Conservation (phyloP, 257 asterid species). For the Thymus quinquecostatus region DNA sequence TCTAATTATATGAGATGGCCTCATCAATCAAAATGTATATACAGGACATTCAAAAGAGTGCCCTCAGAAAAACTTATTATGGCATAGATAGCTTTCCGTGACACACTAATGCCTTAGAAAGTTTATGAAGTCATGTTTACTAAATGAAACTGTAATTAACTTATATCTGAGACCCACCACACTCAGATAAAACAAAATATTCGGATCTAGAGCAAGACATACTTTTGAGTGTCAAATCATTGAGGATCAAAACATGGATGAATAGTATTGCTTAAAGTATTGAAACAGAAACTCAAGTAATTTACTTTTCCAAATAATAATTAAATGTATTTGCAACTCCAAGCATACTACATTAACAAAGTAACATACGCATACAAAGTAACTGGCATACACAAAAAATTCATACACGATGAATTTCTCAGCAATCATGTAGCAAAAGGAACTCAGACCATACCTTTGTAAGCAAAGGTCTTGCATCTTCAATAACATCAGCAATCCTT, state of each 20-base stretch:
- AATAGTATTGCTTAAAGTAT: not conserved
- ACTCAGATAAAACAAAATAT: not conserved
- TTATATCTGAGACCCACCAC: not conserved
- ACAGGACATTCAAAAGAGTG: not conserved
- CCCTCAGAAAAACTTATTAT: no score
- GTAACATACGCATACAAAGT: not conserved
- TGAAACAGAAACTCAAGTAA: not conserved
- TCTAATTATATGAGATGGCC: not conserved
- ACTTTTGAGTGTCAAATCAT: not conserved
- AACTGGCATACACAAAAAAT: not conserved
- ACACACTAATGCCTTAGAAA: not conserved
- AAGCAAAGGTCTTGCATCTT: conserved; percentile 89
- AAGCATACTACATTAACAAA: not conserved
- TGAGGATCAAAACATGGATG: conserved; percentile 18
- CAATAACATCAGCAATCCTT: conserved; percentile 71
- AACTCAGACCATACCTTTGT: conserved; percentile 66
- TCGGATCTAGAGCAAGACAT: conserved; percentile 5
- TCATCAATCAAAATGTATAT: conserved; percentile 1
- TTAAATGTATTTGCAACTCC: not conserved
- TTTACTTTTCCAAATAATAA: not conserved
- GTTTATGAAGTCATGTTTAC: not conserved
- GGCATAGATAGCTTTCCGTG: not conserved
- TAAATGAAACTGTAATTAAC: not conserved
- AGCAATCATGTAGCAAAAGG: conserved; percentile 15
- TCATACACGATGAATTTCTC: not conserved